Evolutionary conservation across 768 basidiomycete genomes (phyloP), one percentile per base, ranked within the genome.

Genomic region (Daedaleopsis sinensis): DNA sequence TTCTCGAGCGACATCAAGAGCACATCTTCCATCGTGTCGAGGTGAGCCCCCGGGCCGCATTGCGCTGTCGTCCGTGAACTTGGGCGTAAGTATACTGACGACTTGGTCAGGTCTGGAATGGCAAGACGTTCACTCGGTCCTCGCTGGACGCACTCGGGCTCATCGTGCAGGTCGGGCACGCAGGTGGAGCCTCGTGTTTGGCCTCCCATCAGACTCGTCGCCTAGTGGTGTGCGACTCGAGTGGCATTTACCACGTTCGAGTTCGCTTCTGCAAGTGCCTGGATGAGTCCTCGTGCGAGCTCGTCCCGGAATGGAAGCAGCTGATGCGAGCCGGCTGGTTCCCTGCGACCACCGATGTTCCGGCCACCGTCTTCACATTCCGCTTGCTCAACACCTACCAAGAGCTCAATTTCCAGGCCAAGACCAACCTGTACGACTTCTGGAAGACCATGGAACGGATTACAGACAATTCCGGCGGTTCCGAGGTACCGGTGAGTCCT

Each of bases 381-480:
- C 42, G 52, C 0, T 53, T 72, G 6, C 68, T 78, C 2, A 54
- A 72, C 5, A 51, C 57, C 3, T 78, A 76, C 44, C 78, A 80
- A 11, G 36, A 73, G 9, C 58, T 77, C 5, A 70, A 70, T 0
- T 70, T 78, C 19, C 65, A 73, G 43, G 73, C 70, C 0, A 79
- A 79, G 57, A 47, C 68, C 1, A 76, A 73, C 0, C 66, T 59
- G 0, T 76, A 67, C 42, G 73, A 77, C 47, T 78, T 72, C 60
- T 77, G 73, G 50, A 59, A 65, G 1, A 46, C 68, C 0, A 47
- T 79, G 1, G 59, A 51, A 1, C 60, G 67, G 12, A 35, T 62
- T 12, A 74, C 73, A 0, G 72, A 78, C 48, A 78, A 77, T 53
- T 70, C 68, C 0, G 57, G 64, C 1, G n/a, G n/a, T n/a, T 18